Base-by-base conservation (phyloP, 345 rosid species). In the Physaria fendleri region DNA sequence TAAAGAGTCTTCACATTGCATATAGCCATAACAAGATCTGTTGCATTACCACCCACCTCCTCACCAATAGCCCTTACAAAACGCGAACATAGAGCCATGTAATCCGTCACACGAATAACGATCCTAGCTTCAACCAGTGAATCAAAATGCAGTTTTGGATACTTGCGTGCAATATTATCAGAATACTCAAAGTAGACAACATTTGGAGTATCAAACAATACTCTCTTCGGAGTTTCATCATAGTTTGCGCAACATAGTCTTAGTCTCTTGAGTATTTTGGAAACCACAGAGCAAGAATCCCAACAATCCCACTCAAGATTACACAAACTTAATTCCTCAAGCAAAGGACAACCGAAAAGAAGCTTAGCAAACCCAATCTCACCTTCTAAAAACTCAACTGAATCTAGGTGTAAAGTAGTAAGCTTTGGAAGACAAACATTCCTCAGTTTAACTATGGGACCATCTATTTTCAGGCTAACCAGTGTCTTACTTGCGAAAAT, bases 1-100 rank as follows among this genome's bases (percentile, higher is more conserved):
- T 30, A 23, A 57, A 66, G 65, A 13, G 64, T 48, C 52, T 66
- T 66, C 64, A 66, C 71, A 57, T n/a, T 57, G 35, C 59, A 48
- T 40, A 66, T 39, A 48, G 65, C 71, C 59, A 57, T 66, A 16
- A 66, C 16, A 66, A 66, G 21, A 28, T 16, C 13, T 35, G 32
- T 46, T 29, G 9, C 25, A 15, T 58, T 57, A 8, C 65, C 52
- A 66, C 57, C 58, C 44, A 66, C 48, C 35, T 39, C 49, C 16
- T 62, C 58, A 49, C 48, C 49, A 56, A n/a, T n/a, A n/a, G n/a
- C n/a, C n/a, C n/a, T n/a, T n/a, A n/a, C n/a, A n/a, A n/a, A n/a
- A n/a, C n/a, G n/a, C n/a, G n/a, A n/a, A n/a, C n/a, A n/a, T n/a
- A n/a, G n/a, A n/a, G n/a, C n/a, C n/a, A n/a, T n/a, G n/a, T n/a